A percentile compares a stretch with the other conserved stretches of the same genome.
Conservation (phyloP, 441 rosid genomes). For the Oxalis stricta region DNA sequence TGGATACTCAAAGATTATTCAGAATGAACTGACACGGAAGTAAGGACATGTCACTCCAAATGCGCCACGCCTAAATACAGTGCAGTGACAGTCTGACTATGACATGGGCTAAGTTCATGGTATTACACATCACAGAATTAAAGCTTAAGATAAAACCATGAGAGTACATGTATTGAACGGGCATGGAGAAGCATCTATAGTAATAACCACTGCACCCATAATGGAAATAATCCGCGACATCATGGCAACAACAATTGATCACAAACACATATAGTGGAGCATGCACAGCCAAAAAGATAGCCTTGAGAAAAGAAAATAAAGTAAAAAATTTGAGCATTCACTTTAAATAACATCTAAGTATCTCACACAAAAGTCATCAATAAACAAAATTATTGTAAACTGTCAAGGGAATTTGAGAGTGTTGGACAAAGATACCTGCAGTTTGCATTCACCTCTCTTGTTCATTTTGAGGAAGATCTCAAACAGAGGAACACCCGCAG, state of each 20-base stretch:
- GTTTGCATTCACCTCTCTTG: constrained; percentile 64
- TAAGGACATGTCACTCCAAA: neutral
- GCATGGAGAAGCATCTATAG: no score
- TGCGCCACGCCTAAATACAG: neutral
- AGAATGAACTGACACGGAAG: neutral
- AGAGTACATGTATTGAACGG: neutral
- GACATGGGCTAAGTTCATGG: no score
- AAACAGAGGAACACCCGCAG: constrained; percentile 69
- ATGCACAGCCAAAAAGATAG: no score
- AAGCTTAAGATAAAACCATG: no score
- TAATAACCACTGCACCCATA: no score
- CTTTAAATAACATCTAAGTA: no score
- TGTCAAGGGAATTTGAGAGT: neutral
- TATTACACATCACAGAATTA: no score
- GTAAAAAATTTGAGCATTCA: no score
- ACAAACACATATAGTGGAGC: no score
- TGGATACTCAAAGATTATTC: neutral
- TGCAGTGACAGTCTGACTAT: neutral
- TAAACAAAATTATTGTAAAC: neutral
- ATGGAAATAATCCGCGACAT: no score
- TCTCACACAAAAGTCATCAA: neutral
- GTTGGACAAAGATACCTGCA: constrained; percentile 46
- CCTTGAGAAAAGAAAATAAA: no score
- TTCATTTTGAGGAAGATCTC: constrained; percentile 66
- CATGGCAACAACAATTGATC: no score